Evolutionary conservation across 306 rosid genomes (phyloP).

Genomic region (Parietaria judaica): DNA sequence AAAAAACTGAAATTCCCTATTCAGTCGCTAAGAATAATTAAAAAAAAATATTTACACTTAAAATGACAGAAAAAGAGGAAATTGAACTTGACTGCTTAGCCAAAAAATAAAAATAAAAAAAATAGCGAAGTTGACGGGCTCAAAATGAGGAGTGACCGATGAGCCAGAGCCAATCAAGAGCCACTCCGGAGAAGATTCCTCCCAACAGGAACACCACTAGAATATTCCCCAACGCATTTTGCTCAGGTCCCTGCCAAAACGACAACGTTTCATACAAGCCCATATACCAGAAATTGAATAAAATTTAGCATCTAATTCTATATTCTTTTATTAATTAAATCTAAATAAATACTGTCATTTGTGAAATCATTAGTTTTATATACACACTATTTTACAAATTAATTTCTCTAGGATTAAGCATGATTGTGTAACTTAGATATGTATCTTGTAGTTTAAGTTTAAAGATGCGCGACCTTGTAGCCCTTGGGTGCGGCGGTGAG

Average conservation of each 20-base stretch:
- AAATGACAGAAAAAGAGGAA: background rate
- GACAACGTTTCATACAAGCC: background rate
- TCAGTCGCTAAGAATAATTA: too few species aligned
- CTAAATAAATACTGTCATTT: too few species aligned
- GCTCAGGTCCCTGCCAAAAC: conserved; percentile 73
- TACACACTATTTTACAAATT: too few species aligned
- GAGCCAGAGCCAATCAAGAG: conserved; percentile 80
- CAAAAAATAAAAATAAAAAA: too few species aligned
- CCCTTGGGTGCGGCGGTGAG: conserved; percentile 70
- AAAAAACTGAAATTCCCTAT: too few species aligned
- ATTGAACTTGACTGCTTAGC: background rate
- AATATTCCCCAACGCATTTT: conserved; percentile 80
- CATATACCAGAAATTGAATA: background rate
- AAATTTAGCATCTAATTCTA: background rate
- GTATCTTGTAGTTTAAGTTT: too few species aligned
- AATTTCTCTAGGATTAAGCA: too few species aligned
- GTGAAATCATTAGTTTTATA: too few species aligned
- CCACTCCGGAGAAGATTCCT: conserved; percentile 61
- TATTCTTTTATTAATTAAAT: too few species aligned
- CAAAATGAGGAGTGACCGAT: conserved; percentile 44
- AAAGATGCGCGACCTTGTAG: conserved; percentile 35
- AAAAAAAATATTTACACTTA: background rate
- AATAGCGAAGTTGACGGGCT: background rate
- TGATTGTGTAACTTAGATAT: too few species aligned
- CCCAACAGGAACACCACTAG: conserved; percentile 50